Base-by-base conservation (phyloP, 208 protist genomes). In the Endotrypanum monterogeii region DNA sequence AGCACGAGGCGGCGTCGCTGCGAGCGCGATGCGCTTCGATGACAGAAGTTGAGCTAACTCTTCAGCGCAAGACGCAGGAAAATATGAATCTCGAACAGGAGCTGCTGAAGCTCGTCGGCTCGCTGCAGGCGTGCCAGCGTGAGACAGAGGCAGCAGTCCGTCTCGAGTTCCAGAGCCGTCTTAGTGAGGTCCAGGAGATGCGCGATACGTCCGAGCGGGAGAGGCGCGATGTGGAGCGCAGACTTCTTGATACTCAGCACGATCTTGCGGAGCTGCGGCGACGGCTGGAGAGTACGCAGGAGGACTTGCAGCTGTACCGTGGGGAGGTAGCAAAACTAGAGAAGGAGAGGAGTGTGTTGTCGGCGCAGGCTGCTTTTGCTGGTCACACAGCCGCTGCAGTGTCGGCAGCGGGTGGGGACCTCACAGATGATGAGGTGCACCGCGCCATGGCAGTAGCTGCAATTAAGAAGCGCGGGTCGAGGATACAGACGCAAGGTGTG, bases 111-210 rank as follows among this genome's bases (percentile, higher is more conserved):
- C 75, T 88, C 6, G 82, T 88, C 4, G 83, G 78, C 23, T 83
- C 87, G 9, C 81, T 97, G 68, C 89, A 93, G 56, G 71, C 74
- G n/a, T 95, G 89, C 75, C 89, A 86, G 79, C 79, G 87, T 14
- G 93, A 97, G 62, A 94, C 90, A 44, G 90, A 94, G 78, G 79
- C 83, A 55, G 89, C 89, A 0, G 93, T 97, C 52, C 85, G 90
- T 7, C 78, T 81, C 16, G 93, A 97, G 82, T 80, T 89, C n/a
- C 50, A 82, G 25, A 67, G 78, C n/a, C 89, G 88, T n/a, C 71
- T 97, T 25, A 55, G 50, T 7, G 93, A 94, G 44, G 63, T 94
- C 50, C 82, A 95, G 74, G 85, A 84, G 73, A 87, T 89, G 82
- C 88, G 88, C 28, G 90, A 95, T 65, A 73, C 74, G 56, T 89